These are phyloP conservation scores for Lodderomyces beijingensis DNA, from an alignment of 1,139 yeast genomes.

Conservation along the genomic window DNA sequence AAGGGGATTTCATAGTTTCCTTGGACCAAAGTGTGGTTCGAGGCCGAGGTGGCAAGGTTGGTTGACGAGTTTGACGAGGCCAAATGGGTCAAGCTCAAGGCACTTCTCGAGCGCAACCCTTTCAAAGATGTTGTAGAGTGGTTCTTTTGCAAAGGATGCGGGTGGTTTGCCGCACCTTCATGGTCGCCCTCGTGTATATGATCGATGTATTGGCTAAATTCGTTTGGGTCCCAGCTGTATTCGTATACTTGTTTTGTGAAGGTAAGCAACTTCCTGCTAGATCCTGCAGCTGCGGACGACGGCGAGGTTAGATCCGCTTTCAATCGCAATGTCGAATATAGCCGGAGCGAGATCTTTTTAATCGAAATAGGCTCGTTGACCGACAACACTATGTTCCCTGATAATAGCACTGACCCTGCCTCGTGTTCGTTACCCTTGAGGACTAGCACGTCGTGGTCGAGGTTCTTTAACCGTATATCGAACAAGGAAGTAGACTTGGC, in stretches of 20 bases:
- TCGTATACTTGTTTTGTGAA: constrained; percentile 69
- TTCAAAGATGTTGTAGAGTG: constrained; percentile 36
- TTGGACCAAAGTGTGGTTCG: constrained; percentile 39
- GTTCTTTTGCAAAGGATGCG: constrained; percentile 18
- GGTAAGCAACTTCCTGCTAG: constrained; percentile 40
- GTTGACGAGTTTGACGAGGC: constrained; percentile 15
- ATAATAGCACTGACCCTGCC: constrained; percentile 70
- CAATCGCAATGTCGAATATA: constrained; percentile 61
- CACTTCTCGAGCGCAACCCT: constrained; percentile 27
- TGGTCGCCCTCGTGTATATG: constrained; percentile 26
- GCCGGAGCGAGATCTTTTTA: constrained; percentile 55
- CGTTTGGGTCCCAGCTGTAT: constrained; percentile 70
- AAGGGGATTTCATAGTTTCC: constrained; percentile 95
- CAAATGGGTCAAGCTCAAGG: constrained; percentile 20
- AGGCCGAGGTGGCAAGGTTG: constrained; percentile 12
- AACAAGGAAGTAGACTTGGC: constrained; percentile 43
- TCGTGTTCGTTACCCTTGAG: constrained; percentile 74
- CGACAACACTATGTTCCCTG: constrained; percentile 76
- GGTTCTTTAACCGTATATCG: constrained; percentile 59
- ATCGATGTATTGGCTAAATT: constrained; percentile 34
- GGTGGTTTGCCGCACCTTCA: constrained; percentile 13
- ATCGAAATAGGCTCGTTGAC: constrained; percentile 72
- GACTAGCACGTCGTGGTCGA: constrained; percentile 76
- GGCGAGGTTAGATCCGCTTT: constrained; percentile 19
- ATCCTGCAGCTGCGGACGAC: constrained; percentile 6